Evolutionary conservation across 192 early-diverging fungal genomes (phyloP), one percentile per base, ranked within the genome.

Genomic region (Backusella mclennaniae): DNA sequence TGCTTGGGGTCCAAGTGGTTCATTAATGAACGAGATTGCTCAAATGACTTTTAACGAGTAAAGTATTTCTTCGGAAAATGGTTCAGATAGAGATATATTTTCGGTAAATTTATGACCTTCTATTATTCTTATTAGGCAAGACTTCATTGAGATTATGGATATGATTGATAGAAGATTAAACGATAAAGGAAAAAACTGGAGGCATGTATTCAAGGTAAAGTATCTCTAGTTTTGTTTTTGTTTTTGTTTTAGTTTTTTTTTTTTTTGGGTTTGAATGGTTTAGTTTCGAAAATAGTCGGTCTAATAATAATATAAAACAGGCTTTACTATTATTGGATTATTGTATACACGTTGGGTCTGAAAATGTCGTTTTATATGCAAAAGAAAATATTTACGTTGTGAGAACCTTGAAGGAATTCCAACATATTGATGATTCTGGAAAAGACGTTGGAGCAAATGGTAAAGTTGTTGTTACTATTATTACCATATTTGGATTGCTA

Each of bases 121-220:
- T 44, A 39, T 69, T 53, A 71, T 76, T 19, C 36, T 73, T 46
- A 31, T 39, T 31, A 23, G 97, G 63, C 91, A 91, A 66, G 94
- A 96, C 63, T 98, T 96, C 88, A 67, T 95, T 73, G 97, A 96
- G 75, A 95, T 99, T 67, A 98, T 99, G 97, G 95, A 98, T 77
- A 96, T 99, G 84, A 79, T 99, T 35, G 97, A 99, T 81, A 98
- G 97, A 88, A 90, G 97, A 9, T 85, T 99, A 80, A 98, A 98
- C 78, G 98, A 99, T 85, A 93, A 92, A 77, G 98, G 98, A 42
- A 97, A 96, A 85, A 93, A 97, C 86, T 99, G 98, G 98, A 87
- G 97, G 72, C 98, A 99, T 84, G 97, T 99, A 35, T 98, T 95
- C 83, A 99, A 99, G 87, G 94, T 95, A 85, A 81, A 75, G 71